phyloP scores from a whole-genome alignment of 768 basidiomycete species.

The Lactarius sanguifluus region DNA sequence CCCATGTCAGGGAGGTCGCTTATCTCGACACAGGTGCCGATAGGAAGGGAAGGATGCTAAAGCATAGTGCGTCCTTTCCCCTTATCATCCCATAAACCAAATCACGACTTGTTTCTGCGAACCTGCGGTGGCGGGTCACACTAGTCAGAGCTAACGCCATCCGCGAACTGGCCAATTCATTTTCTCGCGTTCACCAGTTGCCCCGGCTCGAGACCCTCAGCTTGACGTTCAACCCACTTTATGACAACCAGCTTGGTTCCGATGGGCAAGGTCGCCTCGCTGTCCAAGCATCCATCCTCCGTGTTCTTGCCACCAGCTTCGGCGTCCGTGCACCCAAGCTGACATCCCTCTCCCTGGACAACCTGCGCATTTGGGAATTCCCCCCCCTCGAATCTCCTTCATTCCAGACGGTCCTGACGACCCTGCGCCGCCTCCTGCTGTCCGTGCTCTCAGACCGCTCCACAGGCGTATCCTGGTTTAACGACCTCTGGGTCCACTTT shows the following conservation, averaged over 20 bases:
- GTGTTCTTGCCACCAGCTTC: neutral
- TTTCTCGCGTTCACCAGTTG: neutral
- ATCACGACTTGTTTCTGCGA: neutral
- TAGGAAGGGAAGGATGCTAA: neutral
- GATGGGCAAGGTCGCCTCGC: neutral
- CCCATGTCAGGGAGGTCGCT: no score
- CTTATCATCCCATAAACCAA: neutral
- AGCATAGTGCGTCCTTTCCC: neutral
- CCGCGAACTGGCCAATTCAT: neutral
- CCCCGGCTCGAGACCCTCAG: neutral
- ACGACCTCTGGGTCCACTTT: neutral
- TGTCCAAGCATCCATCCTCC: conserved; percentile 1
- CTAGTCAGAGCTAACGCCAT: neutral
- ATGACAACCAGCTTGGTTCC: neutral
- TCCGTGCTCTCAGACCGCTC: neutral
- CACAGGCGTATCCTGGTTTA: neutral
- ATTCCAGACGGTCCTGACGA: neutral
- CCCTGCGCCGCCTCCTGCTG: neutral
- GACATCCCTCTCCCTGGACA: neutral
- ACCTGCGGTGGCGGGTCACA: neutral
- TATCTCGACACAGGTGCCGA: neutral
- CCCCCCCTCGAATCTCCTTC: neutral
- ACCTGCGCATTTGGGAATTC: neutral
- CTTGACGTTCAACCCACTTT: neutral
- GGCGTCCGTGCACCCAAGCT: neutral